Base-by-base conservation (phyloP, 345 rosid genomes). In the Linum usitatissimum region DNA sequence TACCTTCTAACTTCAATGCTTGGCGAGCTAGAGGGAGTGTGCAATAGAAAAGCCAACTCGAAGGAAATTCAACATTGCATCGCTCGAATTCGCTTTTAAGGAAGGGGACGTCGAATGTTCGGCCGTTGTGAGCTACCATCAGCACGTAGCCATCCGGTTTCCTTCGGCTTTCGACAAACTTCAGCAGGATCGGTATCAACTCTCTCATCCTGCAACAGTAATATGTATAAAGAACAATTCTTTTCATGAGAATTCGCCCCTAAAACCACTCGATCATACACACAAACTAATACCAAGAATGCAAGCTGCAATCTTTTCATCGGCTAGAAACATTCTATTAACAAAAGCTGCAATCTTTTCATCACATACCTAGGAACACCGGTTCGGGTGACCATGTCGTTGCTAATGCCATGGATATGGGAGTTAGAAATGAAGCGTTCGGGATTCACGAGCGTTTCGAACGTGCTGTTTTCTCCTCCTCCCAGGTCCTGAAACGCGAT, bases 401-500 rank as follows among this genome's bases (percentile, higher is more conserved):
- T 79, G 71, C 85, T 79, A 53, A 90, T 93, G 19, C 83, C 78
- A 63, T 90, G 99, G 68, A 90, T 19, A 69, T 67, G 55, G 0
- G 78, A 48, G 61, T 79, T 93, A 6, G 65, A 39, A 56, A 93
- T 77, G 66, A 19, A 59, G 9, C 84, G 63, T n/a, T 68, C 86
- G 0, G 97, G 99, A 78, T 93, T 87, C 18, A 93, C 76, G 9
- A 93, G 80, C 0, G 90, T 81, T 74, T 87, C 85, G 56, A 93
- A 90, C 48, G 96, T 87, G 79, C 99, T 84, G 71, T 87, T 78
- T 72, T 77, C 72, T 64, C 97, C 97, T 61, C 99, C 97, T 1
- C 74, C 70, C 48, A 93, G 78, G 83, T 93, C 99, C 71, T 82
- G 90, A 13, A 79, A 66, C 6, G 88, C 96, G 64, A 93, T 79